A percentile compares a stretch with the other conserved stretches of the same genome.
These are phyloP conservation scores for Triticum timopheevii DNA, from an alignment of 176 grass and related monocot genomes.

Conservation along the genomic window DNA sequence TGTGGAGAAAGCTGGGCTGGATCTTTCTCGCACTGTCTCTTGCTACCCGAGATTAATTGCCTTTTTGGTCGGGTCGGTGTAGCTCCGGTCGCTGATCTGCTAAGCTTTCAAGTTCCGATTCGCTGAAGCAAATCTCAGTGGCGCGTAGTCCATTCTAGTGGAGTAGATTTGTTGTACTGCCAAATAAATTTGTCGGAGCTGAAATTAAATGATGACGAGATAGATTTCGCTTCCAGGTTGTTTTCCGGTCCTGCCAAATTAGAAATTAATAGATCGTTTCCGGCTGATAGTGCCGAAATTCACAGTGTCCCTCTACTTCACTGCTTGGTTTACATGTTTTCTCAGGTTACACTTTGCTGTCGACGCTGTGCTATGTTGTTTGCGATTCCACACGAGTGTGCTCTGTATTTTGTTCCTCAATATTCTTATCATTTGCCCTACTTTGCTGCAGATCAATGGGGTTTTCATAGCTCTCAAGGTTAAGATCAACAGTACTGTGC, in stretches of 20 bases:
- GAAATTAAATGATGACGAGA: background rate
- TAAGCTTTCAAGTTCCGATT: slow-evolving; percentile 19
- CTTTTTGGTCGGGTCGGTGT: slow-evolving; percentile 15
- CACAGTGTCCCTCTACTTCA: background rate
- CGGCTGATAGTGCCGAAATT: background rate
- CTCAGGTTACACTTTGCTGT: background rate
- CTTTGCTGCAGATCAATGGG: slow-evolving; percentile 13
- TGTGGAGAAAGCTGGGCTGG: slow-evolving; percentile 18
- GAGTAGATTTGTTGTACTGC: background rate
- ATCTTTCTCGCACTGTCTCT: slow-evolving; percentile 3
- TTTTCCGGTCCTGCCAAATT: background rate
- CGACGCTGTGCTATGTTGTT: background rate
- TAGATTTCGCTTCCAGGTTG: slow-evolving; percentile 1
- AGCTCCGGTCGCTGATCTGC: slow-evolving; percentile 36
- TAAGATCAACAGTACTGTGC: slow-evolving; percentile 9
- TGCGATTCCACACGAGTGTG: background rate
- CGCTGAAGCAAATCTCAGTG: slow-evolving; percentile 29
- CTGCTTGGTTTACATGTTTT: background rate
- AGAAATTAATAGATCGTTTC: background rate
- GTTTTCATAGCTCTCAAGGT: background rate
- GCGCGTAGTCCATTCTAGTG: background rate
- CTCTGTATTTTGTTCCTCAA: background rate
- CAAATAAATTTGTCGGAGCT: slow-evolving; percentile 9
- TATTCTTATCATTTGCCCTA: slow-evolving; percentile 5
- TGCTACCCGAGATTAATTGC: background rate